Conservation (phyloP, 2,329 filamentous ascomycete species). For the Cordyceps militaris region DNA sequence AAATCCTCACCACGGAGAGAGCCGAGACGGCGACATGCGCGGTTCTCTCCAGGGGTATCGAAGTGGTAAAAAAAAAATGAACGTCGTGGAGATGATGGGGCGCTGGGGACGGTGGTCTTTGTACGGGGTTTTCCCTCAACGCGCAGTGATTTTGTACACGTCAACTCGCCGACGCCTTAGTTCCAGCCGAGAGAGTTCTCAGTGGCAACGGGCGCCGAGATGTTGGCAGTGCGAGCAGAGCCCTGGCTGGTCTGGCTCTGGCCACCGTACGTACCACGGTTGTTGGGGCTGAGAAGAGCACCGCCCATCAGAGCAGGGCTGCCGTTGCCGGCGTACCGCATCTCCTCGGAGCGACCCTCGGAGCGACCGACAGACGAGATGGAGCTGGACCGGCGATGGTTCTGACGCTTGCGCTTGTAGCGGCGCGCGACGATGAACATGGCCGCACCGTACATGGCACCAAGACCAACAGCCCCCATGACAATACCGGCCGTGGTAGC, state of each 20-base stretch:
- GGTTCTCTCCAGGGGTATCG: slow-evolving; percentile 9
- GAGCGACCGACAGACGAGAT: slow-evolving; percentile 42
- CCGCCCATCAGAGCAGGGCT: slow-evolving; percentile 65
- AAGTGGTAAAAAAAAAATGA: slow-evolving; percentile 8
- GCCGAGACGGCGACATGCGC: background rate
- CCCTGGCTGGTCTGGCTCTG: slow-evolving; percentile 61
- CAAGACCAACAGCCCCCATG: slow-evolving; percentile 68
- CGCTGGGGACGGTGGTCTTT: background rate
- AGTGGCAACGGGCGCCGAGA: slow-evolving; percentile 83
- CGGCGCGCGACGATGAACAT: slow-evolving; percentile 91
- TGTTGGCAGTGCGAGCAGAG: slow-evolving; percentile 55
- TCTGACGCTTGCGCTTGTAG: slow-evolving; percentile 78
- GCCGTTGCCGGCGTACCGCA: slow-evolving; percentile 42
- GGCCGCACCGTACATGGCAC: slow-evolving; percentile 81
- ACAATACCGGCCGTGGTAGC: slow-evolving; percentile 64
- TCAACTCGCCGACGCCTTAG: slow-evolving; percentile 39
- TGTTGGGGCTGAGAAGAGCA: slow-evolving; percentile 47
- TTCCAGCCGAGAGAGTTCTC: slow-evolving; percentile 97
- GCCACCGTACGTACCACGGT: slow-evolving; percentile 49
- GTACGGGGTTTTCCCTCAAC: background rate
- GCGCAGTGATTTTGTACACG: background rate
- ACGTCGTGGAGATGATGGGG: slow-evolving; percentile 6
- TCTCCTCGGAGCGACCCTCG: slow-evolving; percentile 42
- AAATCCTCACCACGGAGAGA: slow-evolving; percentile 8
- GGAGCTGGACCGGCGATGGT: slow-evolving; percentile 71